Evolutionary conservation across 768 basidiomycete genomes (phyloP).

Genomic region (Pleurotus eryngii): DNA sequence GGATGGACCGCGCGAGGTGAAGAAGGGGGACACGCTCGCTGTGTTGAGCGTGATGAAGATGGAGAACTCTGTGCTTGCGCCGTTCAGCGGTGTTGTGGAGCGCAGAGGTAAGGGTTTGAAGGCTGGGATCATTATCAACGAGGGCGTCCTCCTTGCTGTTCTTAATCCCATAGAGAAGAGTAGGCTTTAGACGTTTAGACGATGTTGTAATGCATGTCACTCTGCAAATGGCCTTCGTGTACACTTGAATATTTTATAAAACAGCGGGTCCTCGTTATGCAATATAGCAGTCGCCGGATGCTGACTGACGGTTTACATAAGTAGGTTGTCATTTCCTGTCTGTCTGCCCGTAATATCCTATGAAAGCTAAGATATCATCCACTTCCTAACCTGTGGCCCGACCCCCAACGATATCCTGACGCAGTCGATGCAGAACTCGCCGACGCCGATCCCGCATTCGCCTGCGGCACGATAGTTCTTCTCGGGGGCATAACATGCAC

Average conservation of each 20-base stretch:
- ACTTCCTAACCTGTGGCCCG: slow-evolving; percentile 47
- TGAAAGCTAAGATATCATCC: not conserved
- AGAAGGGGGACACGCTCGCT: slow-evolving; percentile 30
- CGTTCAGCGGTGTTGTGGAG: slow-evolving; percentile 25
- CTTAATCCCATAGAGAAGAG: not conserved
- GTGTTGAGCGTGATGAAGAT: slow-evolving; percentile 40
- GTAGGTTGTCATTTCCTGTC: too few relatives aligned
- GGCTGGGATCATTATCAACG: slow-evolving; percentile 28
- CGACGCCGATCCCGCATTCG: slow-evolving; percentile 5
- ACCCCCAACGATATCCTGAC: slow-evolving; percentile 45
- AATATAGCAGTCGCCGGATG: too few relatives aligned
- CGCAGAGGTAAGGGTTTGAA: slow-evolving; percentile 29
- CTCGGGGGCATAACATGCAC: slow-evolving; percentile 61
- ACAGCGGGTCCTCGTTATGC: too few relatives aligned
- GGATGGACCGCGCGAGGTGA: slow-evolving; percentile 14
- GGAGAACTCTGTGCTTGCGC: slow-evolving; percentile 30
- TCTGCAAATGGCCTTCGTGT: too few relatives aligned
- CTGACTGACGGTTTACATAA: too few relatives aligned
- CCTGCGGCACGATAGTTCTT: slow-evolving; percentile 14
- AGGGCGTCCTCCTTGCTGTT: slow-evolving; percentile 18
- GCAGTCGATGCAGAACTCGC: slow-evolving; percentile 1
- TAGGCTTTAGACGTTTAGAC: not conserved
- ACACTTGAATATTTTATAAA: too few relatives aligned
- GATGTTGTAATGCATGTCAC: not conserved
- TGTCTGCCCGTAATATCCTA: too few relatives aligned